These are phyloP conservation scores for Macrolepiota dolichaula DNA, from an alignment of 768 basidiomycete genomes.

Conservation along the genomic window DNA sequence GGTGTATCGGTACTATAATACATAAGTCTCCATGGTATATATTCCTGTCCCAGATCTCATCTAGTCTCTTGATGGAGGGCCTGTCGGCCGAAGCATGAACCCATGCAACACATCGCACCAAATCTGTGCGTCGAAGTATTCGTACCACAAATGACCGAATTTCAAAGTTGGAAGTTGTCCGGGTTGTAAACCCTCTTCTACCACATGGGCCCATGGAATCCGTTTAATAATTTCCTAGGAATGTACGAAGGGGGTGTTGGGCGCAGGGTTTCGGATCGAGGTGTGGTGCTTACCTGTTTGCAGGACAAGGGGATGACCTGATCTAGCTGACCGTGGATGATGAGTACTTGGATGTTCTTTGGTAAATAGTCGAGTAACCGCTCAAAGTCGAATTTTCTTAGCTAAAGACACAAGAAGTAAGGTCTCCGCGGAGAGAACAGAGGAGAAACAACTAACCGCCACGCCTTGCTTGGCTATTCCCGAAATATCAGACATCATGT, in stretches of 20 bases:
- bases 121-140: slow-evolving; percentile 40
- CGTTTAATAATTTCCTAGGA: slow-evolving; percentile 30
- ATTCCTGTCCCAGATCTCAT: neutral
- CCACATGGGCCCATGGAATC: slow-evolving; percentile 34
- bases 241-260: slow-evolving; percentile 22
- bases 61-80: neutral
- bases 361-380: slow-evolving; percentile 26
- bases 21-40: no score
- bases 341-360: slow-evolving; percentile 30
- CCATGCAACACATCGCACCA: slow-evolving; percentile 38
- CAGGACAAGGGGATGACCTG: slow-evolving; percentile 26
- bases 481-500: neutral
- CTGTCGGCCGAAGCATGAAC: slow-evolving; percentile 20
- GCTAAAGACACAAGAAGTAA: slow-evolving; percentile 15
- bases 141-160: slow-evolving; percentile 45
- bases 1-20: no score
- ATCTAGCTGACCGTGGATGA: slow-evolving; percentile 41
- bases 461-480: slow-evolving; percentile 23
- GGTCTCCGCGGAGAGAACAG: neutral
- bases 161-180: slow-evolving; percentile 33
- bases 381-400: slow-evolving; percentile 29
- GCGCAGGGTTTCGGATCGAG: neutral
- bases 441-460: slow-evolving; percentile 20
- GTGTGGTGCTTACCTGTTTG: neutral
- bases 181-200: slow-evolving; percentile 27